phyloP scores from a whole-genome alignment of 768 basidiomycete genomes.

The Sarcomyxa edulis region DNA sequence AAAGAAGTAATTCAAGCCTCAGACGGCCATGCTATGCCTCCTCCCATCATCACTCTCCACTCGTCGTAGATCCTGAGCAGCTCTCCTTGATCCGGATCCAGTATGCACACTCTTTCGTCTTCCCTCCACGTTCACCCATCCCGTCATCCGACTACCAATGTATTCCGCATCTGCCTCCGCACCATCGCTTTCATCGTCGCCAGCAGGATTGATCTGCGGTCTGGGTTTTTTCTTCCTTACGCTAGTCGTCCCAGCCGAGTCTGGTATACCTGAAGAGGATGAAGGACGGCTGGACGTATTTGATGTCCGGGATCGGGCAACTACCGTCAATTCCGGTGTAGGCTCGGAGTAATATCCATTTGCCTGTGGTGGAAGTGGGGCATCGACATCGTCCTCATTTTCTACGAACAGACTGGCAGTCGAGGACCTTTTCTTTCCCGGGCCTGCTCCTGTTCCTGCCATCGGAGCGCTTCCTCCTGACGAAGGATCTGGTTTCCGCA shows the following conservation, averaged over 20 bases:
- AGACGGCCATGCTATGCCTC: conserved; percentile 66
- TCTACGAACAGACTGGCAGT: conserved; percentile 34
- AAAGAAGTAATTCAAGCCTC: conserved; percentile 11
- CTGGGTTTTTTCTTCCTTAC: conserved; percentile 52
- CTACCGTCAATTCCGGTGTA: too few species aligned
- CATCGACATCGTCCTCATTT: conserved; percentile 14
- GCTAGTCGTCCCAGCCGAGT: conserved; percentile 18
- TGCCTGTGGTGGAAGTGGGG: too few species aligned
- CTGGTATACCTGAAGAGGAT: conserved; percentile 14
- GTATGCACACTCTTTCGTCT: conserved; percentile 20
- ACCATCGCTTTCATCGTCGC: conserved; percentile 59
- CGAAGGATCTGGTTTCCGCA: conserved; percentile 75
- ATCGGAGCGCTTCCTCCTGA: too few species aligned
- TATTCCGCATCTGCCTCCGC: conserved; percentile 71
- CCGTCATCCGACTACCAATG: conserved; percentile 15
- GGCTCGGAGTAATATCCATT: too few species aligned
- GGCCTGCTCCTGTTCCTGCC: conserved; percentile 20
- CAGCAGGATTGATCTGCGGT: conserved; percentile 35
- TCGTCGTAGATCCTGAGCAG: conserved; percentile 22
- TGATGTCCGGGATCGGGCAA: too few species aligned
- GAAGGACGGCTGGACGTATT: too few species aligned
- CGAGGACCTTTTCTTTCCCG: conserved; percentile 40
- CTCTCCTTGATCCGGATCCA: conserved; percentile 10
- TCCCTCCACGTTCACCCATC: conserved; percentile 54
- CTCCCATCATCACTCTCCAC: conserved; percentile 48